phyloP scores from a whole-genome alignment of 805 yeast species.

The Yarrowia yakushimensis region DNA sequence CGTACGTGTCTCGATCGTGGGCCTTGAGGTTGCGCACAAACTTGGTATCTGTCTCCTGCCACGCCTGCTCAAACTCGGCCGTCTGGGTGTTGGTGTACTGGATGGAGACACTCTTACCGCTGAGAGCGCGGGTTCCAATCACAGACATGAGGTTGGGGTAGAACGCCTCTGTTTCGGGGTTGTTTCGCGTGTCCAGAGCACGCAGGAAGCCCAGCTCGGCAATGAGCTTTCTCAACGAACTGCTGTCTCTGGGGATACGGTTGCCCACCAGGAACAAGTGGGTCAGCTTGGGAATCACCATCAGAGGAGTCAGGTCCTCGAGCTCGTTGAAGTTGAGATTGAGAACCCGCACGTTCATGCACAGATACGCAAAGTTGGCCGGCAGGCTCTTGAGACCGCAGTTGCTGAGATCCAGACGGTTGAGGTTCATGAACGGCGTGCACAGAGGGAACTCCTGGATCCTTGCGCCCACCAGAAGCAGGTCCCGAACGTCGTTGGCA shows the following conservation, averaged over 20 bases:
- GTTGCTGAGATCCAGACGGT: conserved; percentile 35
- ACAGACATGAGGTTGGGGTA: conserved; percentile 12
- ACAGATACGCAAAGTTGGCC: conserved; percentile 29
- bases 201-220: not conserved
- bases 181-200: not conserved
- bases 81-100: conserved; percentile 16
- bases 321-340: conserved; percentile 36
- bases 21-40: conserved; percentile 1
- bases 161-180: conserved; percentile 5
- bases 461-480: conserved; percentile 44
- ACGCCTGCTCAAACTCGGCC: not conserved
- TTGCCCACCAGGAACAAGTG: conserved; percentile 35
- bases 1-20: not conserved
- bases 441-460: conserved; percentile 28
- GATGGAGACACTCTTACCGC: not conserved
- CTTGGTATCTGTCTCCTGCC: not conserved
- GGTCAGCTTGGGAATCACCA: conserved; percentile 33
- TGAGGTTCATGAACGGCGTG: conserved; percentile 36
- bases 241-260: conserved; percentile 26
- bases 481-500: conserved; percentile 36
- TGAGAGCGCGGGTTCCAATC: not conserved
- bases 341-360: conserved; percentile 37
- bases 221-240: not conserved
- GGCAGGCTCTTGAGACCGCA: conserved; percentile 34
- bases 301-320: conserved; percentile 32